Evolutionary conservation across 108 stramenopile species (phyloP), one percentile per base, ranked within the genome.

Genomic region (Skeletonema grethae): DNA sequence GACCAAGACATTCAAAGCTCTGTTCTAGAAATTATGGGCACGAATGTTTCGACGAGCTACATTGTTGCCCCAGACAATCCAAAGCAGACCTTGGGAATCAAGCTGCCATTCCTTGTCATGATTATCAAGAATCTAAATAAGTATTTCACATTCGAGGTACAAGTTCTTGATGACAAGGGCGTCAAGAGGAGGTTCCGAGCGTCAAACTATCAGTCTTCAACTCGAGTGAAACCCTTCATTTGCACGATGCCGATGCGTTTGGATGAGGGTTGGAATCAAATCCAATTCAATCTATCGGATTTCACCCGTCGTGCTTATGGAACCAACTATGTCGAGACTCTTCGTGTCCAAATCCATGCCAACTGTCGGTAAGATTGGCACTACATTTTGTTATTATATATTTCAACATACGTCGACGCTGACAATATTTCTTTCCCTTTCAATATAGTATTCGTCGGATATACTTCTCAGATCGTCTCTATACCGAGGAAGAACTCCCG

Each of bases 241-340:
- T 97, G 96, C 81, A 93, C 95, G 20, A 97, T 97, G 96, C 96
- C 96, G 60, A 97, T 97, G 96, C 84, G 93, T 29, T 77, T 97
- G 46, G 96, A 97, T 61, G 96, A 97, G 60, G 96, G 96, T 28
- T 96, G 96, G 96, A 96, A 96, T 85, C 96, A 96, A 80, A 94
- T 96, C 56, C 96, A 96, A 76, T 96, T 96, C 78, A 96, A 96
- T 84, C 80, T 96, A 55, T 82, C 76, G 38, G 96, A 96, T 70
- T 96, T 96, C 77, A 94, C 92, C 41, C 88, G 96, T n/a, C 83
- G 96, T 20, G 96, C 96, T 5, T 96, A 96, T 79, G 96, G 96
- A 12, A 96, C 94, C 35, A 96, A 96, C 67, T 96, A 95, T 67
- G 89, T 96, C 65, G 96, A 96, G 80, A 95, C 94, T 16, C 85